Evolutionary conservation across 1,284 basidiomycete species (phyloP), one percentile per base, ranked within the genome.

Genomic region (Testicularia cyperi): DNA sequence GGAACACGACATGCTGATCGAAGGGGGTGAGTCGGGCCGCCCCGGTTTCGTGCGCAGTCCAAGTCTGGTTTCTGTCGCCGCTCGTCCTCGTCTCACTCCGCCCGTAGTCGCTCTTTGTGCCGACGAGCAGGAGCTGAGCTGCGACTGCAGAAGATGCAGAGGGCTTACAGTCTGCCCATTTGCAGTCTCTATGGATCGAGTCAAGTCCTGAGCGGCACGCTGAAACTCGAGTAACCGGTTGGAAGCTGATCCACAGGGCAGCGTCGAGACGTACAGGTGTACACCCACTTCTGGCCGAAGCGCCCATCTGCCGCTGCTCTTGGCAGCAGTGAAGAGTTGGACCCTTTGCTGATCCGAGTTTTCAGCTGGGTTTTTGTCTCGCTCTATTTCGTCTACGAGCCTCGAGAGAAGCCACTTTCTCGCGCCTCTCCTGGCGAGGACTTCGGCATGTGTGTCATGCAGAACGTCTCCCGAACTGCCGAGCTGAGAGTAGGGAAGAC

Each of bases 381-480:
- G n/a, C n/a, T n/a, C n/a, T n/a, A 28, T 30, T 21, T 36, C 83
- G 78, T 38, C 12, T 26, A 43, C 31, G 6, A 87, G 80, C 73
- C 92, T 86, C 38, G 85, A 82, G 20, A 91, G 74, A 33, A 92
- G 78, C 89, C 89, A 96, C n/a, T 84, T 82, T 26, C 87, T 74
- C 2, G 87, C 85, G 2, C 86, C 86, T 15, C 92, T 82, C 21
- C 89, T 81, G 0, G 90, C 89, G 13, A 95, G 80, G 14, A 94
- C 82, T 77, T 96, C 92, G 3, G 92, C 92, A 75, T 96, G 92
- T 36, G 83, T 85, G 70, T 96, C 92, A 70, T 94, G 90, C 20
- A 96, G 60, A 1, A 85, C 82, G 68, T 95, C 88, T 0, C 92
- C 92, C 2, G 33, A 8, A 9, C 77, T 68, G 0, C 88, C 85